Conservation (phyloP, 129 eudicot species). For the Deinandra increscens region DNA sequence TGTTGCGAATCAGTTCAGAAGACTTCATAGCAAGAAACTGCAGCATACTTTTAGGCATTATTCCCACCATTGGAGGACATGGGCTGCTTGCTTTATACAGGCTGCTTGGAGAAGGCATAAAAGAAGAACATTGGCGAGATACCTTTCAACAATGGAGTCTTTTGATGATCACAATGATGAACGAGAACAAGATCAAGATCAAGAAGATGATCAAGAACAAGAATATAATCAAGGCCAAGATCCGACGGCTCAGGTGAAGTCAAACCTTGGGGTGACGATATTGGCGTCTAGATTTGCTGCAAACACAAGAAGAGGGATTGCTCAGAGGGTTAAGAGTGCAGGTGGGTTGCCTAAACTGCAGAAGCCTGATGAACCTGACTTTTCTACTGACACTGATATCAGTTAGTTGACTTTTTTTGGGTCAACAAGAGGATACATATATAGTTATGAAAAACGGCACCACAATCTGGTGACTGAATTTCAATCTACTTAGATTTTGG, state of each 20-base stretch:
- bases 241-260: conserved; percentile 35
- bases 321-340: conserved; percentile 60
- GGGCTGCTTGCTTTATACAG: conserved; percentile 98
- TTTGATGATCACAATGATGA: conserved; percentile 44
- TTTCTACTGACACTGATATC: conserved; percentile 65
- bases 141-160: conserved; percentile 66
- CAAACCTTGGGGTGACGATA: conserved; percentile 72
- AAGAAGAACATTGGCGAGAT: conserved; percentile 63
- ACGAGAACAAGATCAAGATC: conserved; percentile 23
- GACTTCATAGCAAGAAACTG: conserved; percentile 91
- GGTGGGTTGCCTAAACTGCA: conserved; percentile 57
- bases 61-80: conserved; percentile 98
- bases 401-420: conserved; percentile 33
- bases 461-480: neutral
- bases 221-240: conserved; percentile 18
- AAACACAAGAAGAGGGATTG: conserved; percentile 78
- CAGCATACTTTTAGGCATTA: conserved; percentile 94
- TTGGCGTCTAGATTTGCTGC: conserved; percentile 94
- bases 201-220: conserved; percentile 41
- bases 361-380: conserved; percentile 98
- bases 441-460: neutral
- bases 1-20: conserved; percentile 85
- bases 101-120: conserved; percentile 94
- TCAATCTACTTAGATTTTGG: too few relatives aligned
- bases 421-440: conserved; percentile 19